phyloP scores from a whole-genome alignment of 2,329 filamentous ascomycete genomes.

The Pestalotiopsis sp. region DNA sequence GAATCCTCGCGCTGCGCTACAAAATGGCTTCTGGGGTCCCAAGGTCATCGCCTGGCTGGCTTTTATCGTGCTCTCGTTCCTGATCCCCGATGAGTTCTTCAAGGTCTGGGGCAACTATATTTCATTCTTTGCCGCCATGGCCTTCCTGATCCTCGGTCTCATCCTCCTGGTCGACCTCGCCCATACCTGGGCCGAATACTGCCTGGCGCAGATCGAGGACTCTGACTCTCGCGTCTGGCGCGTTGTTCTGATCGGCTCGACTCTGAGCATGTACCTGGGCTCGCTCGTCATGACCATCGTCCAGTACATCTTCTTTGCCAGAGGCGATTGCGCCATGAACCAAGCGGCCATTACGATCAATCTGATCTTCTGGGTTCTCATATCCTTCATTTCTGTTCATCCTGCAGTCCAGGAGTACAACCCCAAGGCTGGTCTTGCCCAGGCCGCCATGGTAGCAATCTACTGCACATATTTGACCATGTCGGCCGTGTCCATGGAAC shows the following conservation, averaged over 20 bases:
- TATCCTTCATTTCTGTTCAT: slow-evolving; percentile 85
- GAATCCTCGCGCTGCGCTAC: slow-evolving; percentile 81
- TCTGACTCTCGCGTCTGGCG: slow-evolving; percentile 85
- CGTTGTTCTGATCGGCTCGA: slow-evolving; percentile 84
- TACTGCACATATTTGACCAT: slow-evolving; percentile 99
- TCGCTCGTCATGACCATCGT: slow-evolving; percentile 92
- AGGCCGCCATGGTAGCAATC: slow-evolving; percentile 93
- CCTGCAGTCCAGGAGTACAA: slow-evolving; percentile 89
- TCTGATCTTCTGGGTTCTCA: slow-evolving; percentile 75
- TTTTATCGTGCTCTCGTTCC: slow-evolving; percentile 86
- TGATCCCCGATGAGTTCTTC: slow-evolving; percentile 95
- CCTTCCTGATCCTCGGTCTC: slow-evolving; percentile 90
- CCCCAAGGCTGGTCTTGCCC: slow-evolving; percentile 90
- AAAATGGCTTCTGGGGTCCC: slow-evolving; percentile 99
- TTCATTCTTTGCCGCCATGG: slow-evolving; percentile 81
- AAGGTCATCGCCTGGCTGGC: slow-evolving; percentile 89
- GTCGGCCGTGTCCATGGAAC: slow-evolving; percentile 98
- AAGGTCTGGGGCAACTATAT: slow-evolving; percentile 95
- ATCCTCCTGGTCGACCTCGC: slow-evolving; percentile 93
- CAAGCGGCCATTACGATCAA: slow-evolving; percentile 96
- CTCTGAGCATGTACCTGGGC: slow-evolving; percentile 87
- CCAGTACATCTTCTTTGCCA: slow-evolving; percentile 96
- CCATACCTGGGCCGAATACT: slow-evolving; percentile 96
- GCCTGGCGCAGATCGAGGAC: slow-evolving; percentile 88
- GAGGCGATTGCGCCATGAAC: slow-evolving; percentile 85